Evolutionary conservation across 2,329 filamentous ascomycete species (phyloP), one percentile per base, ranked within the genome.

Genomic region (Epichloe brachyelytri): DNA sequence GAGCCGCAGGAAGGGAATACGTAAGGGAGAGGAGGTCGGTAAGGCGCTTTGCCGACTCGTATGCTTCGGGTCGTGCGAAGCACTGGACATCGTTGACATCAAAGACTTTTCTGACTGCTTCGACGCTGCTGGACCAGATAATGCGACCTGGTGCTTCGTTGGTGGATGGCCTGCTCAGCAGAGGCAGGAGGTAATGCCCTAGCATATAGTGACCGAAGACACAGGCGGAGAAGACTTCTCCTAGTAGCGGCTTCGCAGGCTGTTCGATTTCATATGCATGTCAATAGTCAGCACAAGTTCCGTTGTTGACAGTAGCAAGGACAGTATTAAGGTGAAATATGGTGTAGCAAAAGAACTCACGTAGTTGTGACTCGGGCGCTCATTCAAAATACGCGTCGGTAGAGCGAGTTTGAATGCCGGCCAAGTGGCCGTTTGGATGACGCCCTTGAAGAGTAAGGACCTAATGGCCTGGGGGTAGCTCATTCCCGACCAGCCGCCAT

Each of bases 181-280:
- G 72, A 0, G 88, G 85, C 57, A 85, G 76, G 11, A 97, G 76
- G 62, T 84, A 81, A 65, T 95, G 90, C 15, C 80, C 80, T 22
- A 98, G 80, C 61, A 96, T 71, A 65, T 98, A 97, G 70, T 98
- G 93, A 0, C 93, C 93, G 63, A 98, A 97, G 33, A 95, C 78
- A 63, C 97, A 97, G 47, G 91, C 85, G 64, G 84, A 85, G 65
- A 97, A 98, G 17, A 95, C 81, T 57, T 88, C 77, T 3, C 88
- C 90, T 0, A 98, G 71, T 5, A 72, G 69, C 0, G 84, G 82
- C 55, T 66, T 63, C 3, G 66, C 62, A 14, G 76, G 69, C 62
- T 89, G 76, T 14, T 48, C 7, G 19, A 14, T 33, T 41, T 41
- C 3, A 11, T 0, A 4, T 11, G 3, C 26, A 30, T 4, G 26